phyloP scores from a whole-genome alignment of 768 basidiomycete species.

The Lactarius hatsudake region DNA sequence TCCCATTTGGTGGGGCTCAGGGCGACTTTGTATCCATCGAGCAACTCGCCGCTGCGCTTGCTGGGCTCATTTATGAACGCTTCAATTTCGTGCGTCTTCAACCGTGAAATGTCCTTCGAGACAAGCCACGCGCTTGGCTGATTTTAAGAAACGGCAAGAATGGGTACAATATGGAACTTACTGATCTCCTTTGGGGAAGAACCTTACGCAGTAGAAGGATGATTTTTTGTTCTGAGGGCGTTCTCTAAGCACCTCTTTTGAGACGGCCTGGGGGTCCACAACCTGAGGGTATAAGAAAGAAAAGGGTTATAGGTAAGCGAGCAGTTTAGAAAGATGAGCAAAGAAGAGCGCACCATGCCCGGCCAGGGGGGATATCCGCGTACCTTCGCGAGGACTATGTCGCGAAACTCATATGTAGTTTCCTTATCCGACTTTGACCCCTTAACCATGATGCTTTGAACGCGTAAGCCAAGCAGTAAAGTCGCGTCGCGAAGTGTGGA shows the following conservation, averaged over 20 bases:
- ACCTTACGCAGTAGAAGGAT: slow-evolving; percentile 69
- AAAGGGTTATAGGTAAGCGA: slow-evolving; percentile 18
- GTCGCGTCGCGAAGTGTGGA: slow-evolving; percentile 1
- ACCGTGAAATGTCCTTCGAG: slow-evolving; percentile 75
- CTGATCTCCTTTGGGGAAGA: slow-evolving; percentile 95
- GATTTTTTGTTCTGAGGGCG: slow-evolving; percentile 73
- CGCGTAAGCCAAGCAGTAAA: slow-evolving; percentile 19
- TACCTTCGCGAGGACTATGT: slow-evolving; percentile 89
- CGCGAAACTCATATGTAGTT: slow-evolving; percentile 63
- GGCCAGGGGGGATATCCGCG: slow-evolving; percentile 97
- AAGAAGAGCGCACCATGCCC: slow-evolving; percentile 68
- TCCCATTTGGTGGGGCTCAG: slow-evolving; percentile 72
- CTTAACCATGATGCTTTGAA: slow-evolving; percentile 35
- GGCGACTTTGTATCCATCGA: slow-evolving; percentile 73
- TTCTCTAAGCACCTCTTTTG: slow-evolving; percentile 58
- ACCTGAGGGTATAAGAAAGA: slow-evolving; percentile 50
- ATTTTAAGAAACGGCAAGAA: slow-evolving; percentile 22
- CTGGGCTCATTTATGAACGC: slow-evolving; percentile 73
- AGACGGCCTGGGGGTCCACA: slow-evolving; percentile 68
- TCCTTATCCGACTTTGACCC: slow-evolving; percentile 37
- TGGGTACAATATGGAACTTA: slow-evolving; percentile 44
- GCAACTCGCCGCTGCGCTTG: slow-evolving; percentile 75
- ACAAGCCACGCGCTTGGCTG: slow-evolving; percentile 74
- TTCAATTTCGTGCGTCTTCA: slow-evolving; percentile 79
- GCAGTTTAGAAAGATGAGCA: slow-evolving; percentile 24